A percentile compares a stretch with the other conserved stretches of the same genome.
Conservation (phyloP, 2,329 filamentous ascomycete species). For the Parascedosporium putredinis region DNA sequence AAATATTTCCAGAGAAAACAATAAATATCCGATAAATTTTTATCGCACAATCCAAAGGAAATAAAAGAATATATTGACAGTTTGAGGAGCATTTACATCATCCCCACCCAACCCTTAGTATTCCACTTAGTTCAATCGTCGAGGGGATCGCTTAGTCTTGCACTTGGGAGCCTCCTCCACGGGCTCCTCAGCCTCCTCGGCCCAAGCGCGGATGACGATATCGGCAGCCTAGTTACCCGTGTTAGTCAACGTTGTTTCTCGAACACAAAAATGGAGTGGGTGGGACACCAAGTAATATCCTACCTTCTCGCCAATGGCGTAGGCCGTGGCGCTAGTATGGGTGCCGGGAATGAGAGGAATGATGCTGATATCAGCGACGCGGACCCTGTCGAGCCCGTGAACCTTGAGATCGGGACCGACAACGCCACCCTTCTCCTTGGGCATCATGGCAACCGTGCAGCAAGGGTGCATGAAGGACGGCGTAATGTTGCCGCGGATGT, state of each 20-base stretch:
- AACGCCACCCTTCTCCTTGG: conserved; percentile 24
- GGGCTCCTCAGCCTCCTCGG: conserved; percentile 2
- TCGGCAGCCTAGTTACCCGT: conserved; percentile 6
- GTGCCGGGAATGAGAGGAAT: conserved; percentile 16
- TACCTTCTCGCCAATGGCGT: conserved; percentile 41
- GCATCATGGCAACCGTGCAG: conserved; percentile 35
- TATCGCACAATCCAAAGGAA: too few species aligned
- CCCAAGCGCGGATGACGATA: conserved; percentile 6
- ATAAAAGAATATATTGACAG: too few species aligned
- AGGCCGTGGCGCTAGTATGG: conserved; percentile 39
- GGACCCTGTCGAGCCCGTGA: conserved; percentile 21
- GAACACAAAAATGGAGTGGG: not conserved
- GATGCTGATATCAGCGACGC: conserved; percentile 20
- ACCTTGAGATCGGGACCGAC: conserved; percentile 23
- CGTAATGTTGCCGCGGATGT: conserved; percentile 18
- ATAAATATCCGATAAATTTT: too few species aligned
- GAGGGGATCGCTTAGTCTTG: not conserved
- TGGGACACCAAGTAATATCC: not conserved
- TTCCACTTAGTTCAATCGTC: not conserved
- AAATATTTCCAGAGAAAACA: too few species aligned
- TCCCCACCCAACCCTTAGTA: not conserved
- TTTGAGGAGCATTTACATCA: not conserved
- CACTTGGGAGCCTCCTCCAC: conserved; percentile 1
- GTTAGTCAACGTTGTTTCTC: conserved; percentile 1
- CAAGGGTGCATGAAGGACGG: conserved; percentile 30